Conservation (phyloP, 2,329 filamentous ascomycete genomes). For the Myotisia sp. region DNA sequence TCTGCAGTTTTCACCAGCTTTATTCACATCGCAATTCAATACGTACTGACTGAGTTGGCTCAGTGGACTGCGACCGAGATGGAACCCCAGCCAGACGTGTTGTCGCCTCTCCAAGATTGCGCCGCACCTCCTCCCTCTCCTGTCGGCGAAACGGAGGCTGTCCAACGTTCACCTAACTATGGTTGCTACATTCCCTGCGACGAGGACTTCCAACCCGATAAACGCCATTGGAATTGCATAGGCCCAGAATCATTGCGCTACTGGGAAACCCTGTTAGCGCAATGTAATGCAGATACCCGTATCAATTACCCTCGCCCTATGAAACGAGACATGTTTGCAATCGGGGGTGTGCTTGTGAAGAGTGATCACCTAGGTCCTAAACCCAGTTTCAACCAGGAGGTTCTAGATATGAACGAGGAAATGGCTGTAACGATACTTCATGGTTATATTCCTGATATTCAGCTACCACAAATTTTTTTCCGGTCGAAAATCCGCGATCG, state of each 20-base stretch:
- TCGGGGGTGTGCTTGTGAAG: constrained; percentile 25
- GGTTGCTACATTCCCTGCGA: constrained; percentile 22
- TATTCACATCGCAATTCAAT: too few species aligned
- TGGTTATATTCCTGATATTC: constrained; percentile 20
- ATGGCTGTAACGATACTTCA: constrained; percentile 23
- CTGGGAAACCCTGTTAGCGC: constrained; percentile 23
- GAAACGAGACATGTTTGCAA: constrained; percentile 22
- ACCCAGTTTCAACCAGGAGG: constrained; percentile 18
- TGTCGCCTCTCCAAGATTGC: too few species aligned
- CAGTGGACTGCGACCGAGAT: too few species aligned
- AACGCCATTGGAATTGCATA: constrained; percentile 21
- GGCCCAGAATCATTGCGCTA: constrained; percentile 20
- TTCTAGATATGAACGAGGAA: constrained; percentile 26
- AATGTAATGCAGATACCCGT: constrained; percentile 17
- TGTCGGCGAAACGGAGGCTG: too few species aligned
- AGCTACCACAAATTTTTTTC: constrained; percentile 25
- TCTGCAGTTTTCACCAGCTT: too few species aligned
- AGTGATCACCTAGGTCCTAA: constrained; percentile 20
- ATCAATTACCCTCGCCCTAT: constrained; percentile 21
- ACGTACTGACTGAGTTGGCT: too few species aligned
- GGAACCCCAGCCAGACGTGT: too few species aligned
- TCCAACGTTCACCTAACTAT: too few species aligned
- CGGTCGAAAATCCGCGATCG: constrained; percentile 24
- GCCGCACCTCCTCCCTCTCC: too few species aligned
- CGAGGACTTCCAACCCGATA: constrained; percentile 24